Evolutionary conservation across 2,329 filamentous ascomycete genomes (phyloP).

Genomic region (Ceratocystis eucalypticola): DNA sequence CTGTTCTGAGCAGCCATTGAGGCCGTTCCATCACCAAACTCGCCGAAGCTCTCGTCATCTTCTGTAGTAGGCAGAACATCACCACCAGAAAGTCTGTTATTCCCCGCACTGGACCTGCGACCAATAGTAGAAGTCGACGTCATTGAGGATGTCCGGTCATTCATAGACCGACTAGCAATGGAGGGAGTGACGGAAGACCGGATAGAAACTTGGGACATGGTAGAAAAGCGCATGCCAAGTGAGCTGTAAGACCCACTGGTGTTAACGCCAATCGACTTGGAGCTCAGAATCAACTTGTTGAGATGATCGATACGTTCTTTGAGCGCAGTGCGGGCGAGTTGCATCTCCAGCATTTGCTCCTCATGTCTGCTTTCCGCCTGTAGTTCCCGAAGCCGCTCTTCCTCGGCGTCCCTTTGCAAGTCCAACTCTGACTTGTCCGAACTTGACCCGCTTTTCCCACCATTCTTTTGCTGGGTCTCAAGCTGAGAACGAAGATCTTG

Average conservation of each 20-base stretch:
- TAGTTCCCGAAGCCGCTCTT: constrained; percentile 59
- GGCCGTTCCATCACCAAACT: constrained; percentile 76
- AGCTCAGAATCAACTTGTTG: constrained; percentile 87
- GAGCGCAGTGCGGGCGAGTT: constrained; percentile 82
- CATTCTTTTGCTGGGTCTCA: constrained; percentile 63
- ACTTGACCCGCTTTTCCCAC: constrained; percentile 38
- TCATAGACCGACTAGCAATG: constrained; percentile 33
- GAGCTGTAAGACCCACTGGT: constrained; percentile 57
- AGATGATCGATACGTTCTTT: constrained; percentile 97
- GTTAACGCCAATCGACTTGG: constrained; percentile 91
- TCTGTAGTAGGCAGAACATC: constrained; percentile 29
- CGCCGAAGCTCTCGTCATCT: constrained; percentile 59
- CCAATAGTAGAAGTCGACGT: constrained; percentile 51
- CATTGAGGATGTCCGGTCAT: constrained; percentile 54
- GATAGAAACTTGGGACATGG: constrained; percentile 47
- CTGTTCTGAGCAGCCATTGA: constrained; percentile 73
- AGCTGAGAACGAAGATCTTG: constrained; percentile 66
- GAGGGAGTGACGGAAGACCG: constrained; percentile 61
- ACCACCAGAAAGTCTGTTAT: constrained; percentile 33
- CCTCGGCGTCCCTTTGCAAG: constrained; percentile 52
- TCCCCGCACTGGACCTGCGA: constrained; percentile 34
- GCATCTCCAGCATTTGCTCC: constrained; percentile 98
- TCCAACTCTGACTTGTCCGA: constrained; percentile 28
- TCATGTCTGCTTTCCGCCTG: constrained; percentile 80
- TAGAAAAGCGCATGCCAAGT: constrained; percentile 46